These are phyloP conservation scores for Corinectria fuckeliana DNA, from an alignment of 2,329 filamentous ascomycete species.

Conservation along the genomic window DNA sequence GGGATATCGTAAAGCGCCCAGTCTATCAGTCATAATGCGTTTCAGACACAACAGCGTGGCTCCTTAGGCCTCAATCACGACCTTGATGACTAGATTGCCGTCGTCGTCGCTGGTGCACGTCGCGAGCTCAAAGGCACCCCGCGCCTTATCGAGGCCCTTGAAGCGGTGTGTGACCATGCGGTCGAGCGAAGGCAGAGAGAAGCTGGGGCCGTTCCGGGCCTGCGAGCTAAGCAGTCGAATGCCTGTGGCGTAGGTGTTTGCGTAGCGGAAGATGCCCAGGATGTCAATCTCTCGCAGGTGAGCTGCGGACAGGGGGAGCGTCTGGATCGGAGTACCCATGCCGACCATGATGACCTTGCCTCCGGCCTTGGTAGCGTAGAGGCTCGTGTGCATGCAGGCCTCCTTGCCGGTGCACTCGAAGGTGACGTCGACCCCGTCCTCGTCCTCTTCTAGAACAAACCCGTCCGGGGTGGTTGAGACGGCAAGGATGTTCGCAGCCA, in stretches of 20 bases:
- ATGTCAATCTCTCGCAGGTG: constrained; percentile 79
- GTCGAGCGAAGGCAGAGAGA: constrained; percentile 66
- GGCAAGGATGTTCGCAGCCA: constrained; percentile 58
- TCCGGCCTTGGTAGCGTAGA: constrained; percentile 73
- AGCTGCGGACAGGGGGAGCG: constrained; percentile 73
- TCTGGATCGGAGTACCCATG: constrained; percentile 80
- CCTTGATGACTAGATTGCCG: constrained; percentile 75
- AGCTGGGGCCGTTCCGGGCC: constrained; percentile 44
- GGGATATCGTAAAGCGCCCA: constrained; percentile 25
- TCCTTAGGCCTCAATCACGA: constrained; percentile 64
- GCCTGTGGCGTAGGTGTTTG: constrained; percentile 76
- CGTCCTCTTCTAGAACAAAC: constrained; percentile 60
- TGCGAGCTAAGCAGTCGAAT: constrained; percentile 64
- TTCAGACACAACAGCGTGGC: neutral
- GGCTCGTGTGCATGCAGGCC: constrained; percentile 74
- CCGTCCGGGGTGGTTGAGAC: constrained; percentile 41
- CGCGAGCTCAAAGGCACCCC: constrained; percentile 73
- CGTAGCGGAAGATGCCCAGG: constrained; percentile 79
- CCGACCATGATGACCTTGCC: constrained; percentile 79
- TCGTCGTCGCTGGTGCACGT: constrained; percentile 70
- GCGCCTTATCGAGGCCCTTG: constrained; percentile 66
- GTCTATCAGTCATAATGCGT: constrained; percentile 29
- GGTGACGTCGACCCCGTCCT: constrained; percentile 71
- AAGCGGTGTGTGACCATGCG: constrained; percentile 78
- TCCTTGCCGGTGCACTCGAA: constrained; percentile 83